Conservation (phyloP, 805 yeast species). For the Starmera amethionina region DNA sequence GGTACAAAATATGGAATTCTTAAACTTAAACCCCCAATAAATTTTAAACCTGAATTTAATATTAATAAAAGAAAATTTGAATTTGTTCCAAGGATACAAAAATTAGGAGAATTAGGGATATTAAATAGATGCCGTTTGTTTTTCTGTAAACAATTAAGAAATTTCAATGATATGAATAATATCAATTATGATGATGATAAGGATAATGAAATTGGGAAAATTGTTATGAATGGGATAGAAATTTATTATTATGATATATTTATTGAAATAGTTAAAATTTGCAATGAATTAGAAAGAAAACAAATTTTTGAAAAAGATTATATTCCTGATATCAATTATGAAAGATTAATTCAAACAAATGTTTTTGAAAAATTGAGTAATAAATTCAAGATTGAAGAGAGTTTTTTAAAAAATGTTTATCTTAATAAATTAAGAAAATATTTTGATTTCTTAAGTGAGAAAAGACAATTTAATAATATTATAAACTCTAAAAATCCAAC, state of each 20-base stretch:
- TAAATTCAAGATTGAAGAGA: constrained; percentile 6
- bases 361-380: constrained; percentile 20
- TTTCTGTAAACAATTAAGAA: constrained; percentile 50
- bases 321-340: constrained; percentile 3
- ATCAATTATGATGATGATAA: constrained; percentile 4
- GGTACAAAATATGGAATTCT: constrained; percentile 66
- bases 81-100: constrained; percentile 64
- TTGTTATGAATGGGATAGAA: constrained; percentile 4
- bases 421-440: constrained; percentile 19
- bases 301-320: background rate
- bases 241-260: constrained; percentile 30
- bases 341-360: constrained; percentile 1
- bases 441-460: constrained; percentile 22
- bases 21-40: constrained; percentile 55
- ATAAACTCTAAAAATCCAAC: constrained; percentile 19
- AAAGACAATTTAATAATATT: constrained; percentile 14
- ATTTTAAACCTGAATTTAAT: constrained; percentile 42
- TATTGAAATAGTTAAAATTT: constrained; percentile 21
- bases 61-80: constrained; percentile 42
- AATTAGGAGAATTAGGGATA: constrained; percentile 52
- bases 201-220: too few species aligned
- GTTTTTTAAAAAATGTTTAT: constrained; percentile 15
- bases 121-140: constrained; percentile 52
- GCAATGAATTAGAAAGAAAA: constrained; percentile 5
- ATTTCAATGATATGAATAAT: constrained; percentile 40